A percentile compares a stretch with the other conserved stretches of the same genome.
These are phyloP conservation scores for Solanum megistacrolobum DNA, from an alignment of 257 asterid genomes.

Conservation along the genomic window DNA sequence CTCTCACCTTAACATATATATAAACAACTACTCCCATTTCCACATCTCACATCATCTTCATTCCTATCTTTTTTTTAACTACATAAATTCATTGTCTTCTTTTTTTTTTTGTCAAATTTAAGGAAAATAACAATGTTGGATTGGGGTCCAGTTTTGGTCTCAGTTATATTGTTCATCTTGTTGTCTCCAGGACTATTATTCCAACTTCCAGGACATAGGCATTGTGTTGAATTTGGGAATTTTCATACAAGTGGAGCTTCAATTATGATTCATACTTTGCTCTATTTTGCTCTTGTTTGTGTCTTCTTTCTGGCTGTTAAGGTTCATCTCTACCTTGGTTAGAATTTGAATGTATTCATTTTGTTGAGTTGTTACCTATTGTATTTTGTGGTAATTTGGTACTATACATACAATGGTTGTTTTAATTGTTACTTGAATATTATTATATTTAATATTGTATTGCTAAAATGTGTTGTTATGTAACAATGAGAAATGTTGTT, in stretches of 20 bases:
- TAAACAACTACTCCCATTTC: neutral
- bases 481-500: neutral
- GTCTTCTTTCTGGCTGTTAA: constrained; percentile 30
- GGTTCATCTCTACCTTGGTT: constrained; percentile 34
- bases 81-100: neutral
- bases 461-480: neutral
- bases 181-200: constrained; percentile 46
- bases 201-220: constrained; percentile 38
- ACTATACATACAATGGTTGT: neutral
- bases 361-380: neutral
- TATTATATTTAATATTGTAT: neutral
- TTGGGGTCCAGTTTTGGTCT: constrained; percentile 41
- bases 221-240: constrained; percentile 38
- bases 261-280: constrained; percentile 35
- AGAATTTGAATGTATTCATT: neutral
- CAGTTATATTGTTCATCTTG: constrained; percentile 37
- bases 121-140: constrained; percentile 18
- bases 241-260: constrained; percentile 47
- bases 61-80: neutral
- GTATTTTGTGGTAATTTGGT: neutral
- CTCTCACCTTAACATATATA: neutral
- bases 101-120: neutral
- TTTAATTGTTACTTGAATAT: neutral
- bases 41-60: neutral
- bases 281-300: constrained; percentile 39